Evolutionary conservation across 176 grass and related monocot genomes (phyloP).

Genomic region (Hyparrhenia diplandra): DNA sequence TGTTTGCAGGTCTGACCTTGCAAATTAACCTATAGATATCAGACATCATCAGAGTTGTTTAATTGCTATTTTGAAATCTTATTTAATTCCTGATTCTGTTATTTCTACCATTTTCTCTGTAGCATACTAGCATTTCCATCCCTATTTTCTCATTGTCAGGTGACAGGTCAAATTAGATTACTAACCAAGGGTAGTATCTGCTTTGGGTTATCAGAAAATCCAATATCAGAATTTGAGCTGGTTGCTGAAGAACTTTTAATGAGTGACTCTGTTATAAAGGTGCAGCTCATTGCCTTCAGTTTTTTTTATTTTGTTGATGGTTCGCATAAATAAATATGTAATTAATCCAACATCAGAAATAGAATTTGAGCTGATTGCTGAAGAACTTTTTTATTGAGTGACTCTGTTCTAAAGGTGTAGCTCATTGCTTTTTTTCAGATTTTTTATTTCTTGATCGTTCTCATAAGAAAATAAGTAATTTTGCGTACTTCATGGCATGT

Average conservation of each 20-base stretch:
- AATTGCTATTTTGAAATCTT: not conserved
- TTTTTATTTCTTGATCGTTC: not conserved
- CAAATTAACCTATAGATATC: not conserved
- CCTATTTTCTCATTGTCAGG: conserved; percentile 51
- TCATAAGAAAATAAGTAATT: not conserved
- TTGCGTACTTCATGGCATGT: not conserved
- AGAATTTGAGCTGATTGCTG: conserved; percentile 96
- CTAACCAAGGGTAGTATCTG: conserved; percentile 87
- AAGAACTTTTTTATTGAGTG: conserved; percentile 99
- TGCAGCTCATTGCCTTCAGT: conserved; percentile 23
- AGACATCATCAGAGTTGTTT: not conserved
- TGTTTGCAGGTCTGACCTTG: not conserved
- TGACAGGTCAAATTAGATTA: conserved; percentile 94
- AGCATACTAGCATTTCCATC: not conserved
- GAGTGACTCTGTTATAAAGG: conserved; percentile 99
- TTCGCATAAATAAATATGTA: not conserved
- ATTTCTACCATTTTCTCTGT: conserved; percentile 2
- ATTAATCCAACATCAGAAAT: conserved; percentile 93
- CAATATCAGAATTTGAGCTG: conserved; percentile 97
- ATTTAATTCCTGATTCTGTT: not conserved
- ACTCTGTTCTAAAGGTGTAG: conserved; percentile 82
- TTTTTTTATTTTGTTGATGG: not conserved
- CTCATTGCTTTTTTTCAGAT: not conserved
- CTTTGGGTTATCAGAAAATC: conserved; percentile 93
- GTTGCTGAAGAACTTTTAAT: conserved; percentile 99